A percentile compares a stretch with the other conserved stretches of the same genome.
Evolutionary conservation across 331 rosid species (phyloP).

Genomic region (Prunus yedoensis): DNA sequence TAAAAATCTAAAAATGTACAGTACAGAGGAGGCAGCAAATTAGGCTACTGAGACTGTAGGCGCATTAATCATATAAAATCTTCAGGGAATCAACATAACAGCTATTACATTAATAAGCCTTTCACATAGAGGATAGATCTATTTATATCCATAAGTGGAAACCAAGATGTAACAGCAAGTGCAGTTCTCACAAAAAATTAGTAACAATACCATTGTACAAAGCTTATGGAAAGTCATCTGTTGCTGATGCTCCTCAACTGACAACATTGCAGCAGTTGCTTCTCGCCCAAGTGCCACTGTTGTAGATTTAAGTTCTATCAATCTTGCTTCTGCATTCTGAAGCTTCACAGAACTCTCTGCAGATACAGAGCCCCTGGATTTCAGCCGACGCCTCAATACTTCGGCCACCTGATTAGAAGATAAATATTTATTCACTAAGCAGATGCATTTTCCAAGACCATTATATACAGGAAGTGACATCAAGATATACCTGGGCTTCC

Average conservation of each 20-base stretch:
- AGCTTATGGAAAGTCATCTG: slow-evolving; percentile 70
- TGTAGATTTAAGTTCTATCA: slow-evolving; percentile 77
- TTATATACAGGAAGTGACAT: slow-evolving; percentile 32
- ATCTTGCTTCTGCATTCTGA: slow-evolving; percentile 80
- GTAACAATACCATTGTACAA: slow-evolving; percentile 64
- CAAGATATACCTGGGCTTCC: slow-evolving; percentile 70
- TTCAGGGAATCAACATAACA: background rate
- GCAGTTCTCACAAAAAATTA: background rate
- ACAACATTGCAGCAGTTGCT: slow-evolving; percentile 82
- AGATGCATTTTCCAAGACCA: slow-evolving; percentile 19
- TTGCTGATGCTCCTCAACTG: slow-evolving; percentile 92
- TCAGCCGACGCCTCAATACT: slow-evolving; percentile 84
- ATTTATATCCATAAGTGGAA: background rate
- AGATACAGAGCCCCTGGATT: slow-evolving; percentile 69
- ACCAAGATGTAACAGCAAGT: background rate
- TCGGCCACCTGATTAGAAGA: slow-evolving; percentile 77
- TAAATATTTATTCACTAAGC: slow-evolving; percentile 25
- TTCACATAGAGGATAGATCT: background rate
- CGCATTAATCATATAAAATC: background rate
- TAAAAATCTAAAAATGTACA: too few relatives aligned
- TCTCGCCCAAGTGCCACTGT: slow-evolving; percentile 81
- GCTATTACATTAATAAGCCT: background rate
- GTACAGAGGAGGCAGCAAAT: background rate
- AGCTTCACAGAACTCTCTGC: slow-evolving; percentile 71
- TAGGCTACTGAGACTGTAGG: background rate